phyloP scores from a whole-genome alignment of 2,329 filamentous ascomycete genomes.

The Botrytis byssoidea region DNA sequence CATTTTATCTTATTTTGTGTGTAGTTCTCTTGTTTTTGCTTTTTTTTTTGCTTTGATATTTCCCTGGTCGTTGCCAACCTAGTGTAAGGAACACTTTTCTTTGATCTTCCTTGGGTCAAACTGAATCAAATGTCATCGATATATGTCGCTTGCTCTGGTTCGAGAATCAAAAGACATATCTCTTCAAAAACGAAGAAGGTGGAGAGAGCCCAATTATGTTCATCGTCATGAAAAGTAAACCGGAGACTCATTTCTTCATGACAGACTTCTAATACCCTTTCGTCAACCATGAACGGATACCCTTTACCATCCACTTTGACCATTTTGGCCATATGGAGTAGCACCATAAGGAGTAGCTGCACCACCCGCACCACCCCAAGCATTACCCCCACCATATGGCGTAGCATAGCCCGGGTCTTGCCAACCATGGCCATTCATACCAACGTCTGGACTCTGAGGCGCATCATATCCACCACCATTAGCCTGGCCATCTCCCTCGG shows the following conservation, averaged over 20 bases:
- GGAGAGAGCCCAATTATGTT: background rate
- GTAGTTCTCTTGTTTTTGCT: background rate
- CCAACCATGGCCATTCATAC: conserved; percentile 57
- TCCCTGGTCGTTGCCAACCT: no score
- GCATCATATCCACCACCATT: conserved; percentile 51
- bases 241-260: background rate
- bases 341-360: conserved; percentile 57
- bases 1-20: conserved; percentile 1
- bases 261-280: background rate
- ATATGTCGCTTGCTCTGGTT: background rate
- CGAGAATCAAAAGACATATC: background rate
- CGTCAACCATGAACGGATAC: background rate
- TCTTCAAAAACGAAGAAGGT: background rate
- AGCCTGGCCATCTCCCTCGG: conserved; percentile 54
- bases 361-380: conserved; percentile 62
- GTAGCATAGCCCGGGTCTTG: conserved; percentile 66
- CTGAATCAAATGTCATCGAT: background rate
- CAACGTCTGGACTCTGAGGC: conserved; percentile 60
- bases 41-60: background rate
- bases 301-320: conserved; percentile 30
- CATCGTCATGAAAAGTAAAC: background rate
- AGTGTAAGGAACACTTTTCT: background rate
- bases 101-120: background rate
- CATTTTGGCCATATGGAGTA: conserved; percentile 57
- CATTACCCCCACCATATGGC: conserved; percentile 62